These are phyloP conservation scores for Globisporangium lucens DNA, from an alignment of 352 stramenopile genomes.

Conservation along the genomic window DNA sequence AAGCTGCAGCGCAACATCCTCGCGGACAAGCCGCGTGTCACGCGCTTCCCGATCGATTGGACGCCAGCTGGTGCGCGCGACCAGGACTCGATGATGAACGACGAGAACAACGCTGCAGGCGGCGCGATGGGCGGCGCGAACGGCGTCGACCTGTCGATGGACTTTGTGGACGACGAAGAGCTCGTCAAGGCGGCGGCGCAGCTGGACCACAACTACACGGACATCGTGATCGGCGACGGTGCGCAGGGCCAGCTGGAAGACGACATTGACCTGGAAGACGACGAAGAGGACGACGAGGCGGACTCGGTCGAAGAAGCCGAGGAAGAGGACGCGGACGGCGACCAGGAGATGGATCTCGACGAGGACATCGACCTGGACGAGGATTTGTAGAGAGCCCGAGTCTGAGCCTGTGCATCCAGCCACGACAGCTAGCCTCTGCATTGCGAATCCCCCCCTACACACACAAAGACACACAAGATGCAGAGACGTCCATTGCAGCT, in stretches of 20 bases:
- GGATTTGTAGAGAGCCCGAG: slow-evolving; percentile 26
- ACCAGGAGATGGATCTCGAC: slow-evolving; percentile 71
- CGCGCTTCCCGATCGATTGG: slow-evolving; percentile 97
- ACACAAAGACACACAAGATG: not conserved
- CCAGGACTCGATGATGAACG: slow-evolving; percentile 39
- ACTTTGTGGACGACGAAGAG: slow-evolving; percentile 84
- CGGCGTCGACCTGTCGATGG: slow-evolving; percentile 45
- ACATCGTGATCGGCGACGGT: slow-evolving; percentile 81
- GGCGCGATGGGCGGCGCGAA: slow-evolving; percentile 15
- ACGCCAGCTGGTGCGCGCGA: slow-evolving; percentile 52
- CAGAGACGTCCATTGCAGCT: not conserved
- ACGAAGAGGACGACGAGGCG: slow-evolving; percentile 47
- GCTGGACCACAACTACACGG: slow-evolving; percentile 86
- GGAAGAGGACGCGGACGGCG: slow-evolving; percentile 67
- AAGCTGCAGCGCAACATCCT: slow-evolving; percentile 96
- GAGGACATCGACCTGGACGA: slow-evolving; percentile 74
- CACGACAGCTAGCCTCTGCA: not conserved
- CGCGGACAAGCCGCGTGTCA: slow-evolving; percentile 95
- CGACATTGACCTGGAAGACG: slow-evolving; percentile 66
- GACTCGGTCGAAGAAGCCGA: slow-evolving; percentile 52
- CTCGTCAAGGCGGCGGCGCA: slow-evolving; percentile 83
- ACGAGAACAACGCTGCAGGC: slow-evolving; percentile 30
- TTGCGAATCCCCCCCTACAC: not conserved
- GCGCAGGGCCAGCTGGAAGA: slow-evolving; percentile 55
- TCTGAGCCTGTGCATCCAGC: not conserved